Evolutionary conservation across 176 grass and related monocot species (phyloP).

Genomic region (Lolium multiflorum): DNA sequence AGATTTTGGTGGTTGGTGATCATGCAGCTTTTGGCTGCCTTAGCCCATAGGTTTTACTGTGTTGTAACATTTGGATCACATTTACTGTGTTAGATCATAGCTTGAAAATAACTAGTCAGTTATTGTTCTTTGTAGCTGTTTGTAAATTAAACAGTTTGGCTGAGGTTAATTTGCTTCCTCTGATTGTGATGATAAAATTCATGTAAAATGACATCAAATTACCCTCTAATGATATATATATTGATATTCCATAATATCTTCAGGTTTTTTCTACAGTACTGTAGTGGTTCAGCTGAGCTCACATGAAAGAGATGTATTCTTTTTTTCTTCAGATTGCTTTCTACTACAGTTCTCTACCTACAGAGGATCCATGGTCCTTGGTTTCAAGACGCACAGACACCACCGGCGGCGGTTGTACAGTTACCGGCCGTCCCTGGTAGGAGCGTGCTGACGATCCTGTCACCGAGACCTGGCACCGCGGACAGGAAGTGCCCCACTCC

Average conservation of each 20-base stretch:
- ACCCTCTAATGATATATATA: slow-evolving; percentile 27
- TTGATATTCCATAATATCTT: background rate
- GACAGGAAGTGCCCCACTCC: slow-evolving; percentile 68
- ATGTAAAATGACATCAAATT: slow-evolving; percentile 33
- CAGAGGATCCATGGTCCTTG: background rate
- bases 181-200: slow-evolving; percentile 27
- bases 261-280: slow-evolving; percentile 13
- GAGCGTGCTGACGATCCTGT: slow-evolving; percentile 64
- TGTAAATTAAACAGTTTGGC: slow-evolving; percentile 51
- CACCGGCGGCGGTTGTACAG: background rate
- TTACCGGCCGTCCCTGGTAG: slow-evolving; percentile 27
- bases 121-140: slow-evolving; percentile 54
- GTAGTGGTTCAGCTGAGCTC: slow-evolving; percentile 12
- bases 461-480: slow-evolving; percentile 63
- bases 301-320: background rate
- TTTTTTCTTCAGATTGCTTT: slow-evolving; percentile 15
- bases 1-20: slow-evolving; percentile 45
- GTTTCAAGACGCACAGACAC: background rate
- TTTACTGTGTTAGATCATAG: slow-evolving; percentile 38
- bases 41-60: slow-evolving; percentile 18
- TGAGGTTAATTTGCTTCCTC: slow-evolving; percentile 16
- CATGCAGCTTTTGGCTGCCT: slow-evolving; percentile 38
- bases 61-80: background rate
- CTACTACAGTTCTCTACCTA: slow-evolving; percentile 28
- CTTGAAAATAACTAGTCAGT: slow-evolving; percentile 27